Conservation (phyloP, 208 protist genomes). For the Acanthamoeba healyi region DNA sequence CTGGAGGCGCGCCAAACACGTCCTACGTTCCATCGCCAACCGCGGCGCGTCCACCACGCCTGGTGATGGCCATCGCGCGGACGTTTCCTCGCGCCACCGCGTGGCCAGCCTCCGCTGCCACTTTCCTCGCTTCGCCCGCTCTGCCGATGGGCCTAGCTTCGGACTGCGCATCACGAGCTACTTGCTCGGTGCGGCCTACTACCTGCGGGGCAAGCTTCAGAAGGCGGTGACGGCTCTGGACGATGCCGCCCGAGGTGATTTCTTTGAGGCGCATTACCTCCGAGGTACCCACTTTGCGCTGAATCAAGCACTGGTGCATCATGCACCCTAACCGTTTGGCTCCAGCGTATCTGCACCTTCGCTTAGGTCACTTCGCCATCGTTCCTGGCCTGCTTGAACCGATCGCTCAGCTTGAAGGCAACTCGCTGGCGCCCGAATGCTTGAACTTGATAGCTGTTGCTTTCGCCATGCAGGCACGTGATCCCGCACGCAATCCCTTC, state of each 20-base stretch:
- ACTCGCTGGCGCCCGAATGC: neutral
- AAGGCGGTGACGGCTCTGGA: neutral
- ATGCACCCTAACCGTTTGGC: neutral
- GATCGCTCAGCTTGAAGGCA: neutral
- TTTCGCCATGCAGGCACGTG: neutral
- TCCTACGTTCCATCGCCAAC: neutral
- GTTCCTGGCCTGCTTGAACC: neutral
- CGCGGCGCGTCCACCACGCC: neutral
- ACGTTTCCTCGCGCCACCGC: no score
- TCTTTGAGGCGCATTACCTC: neutral
- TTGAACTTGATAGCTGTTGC: neutral
- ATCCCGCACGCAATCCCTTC: neutral
- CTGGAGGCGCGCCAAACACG: neutral
- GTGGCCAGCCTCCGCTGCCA: neutral
- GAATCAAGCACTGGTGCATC: neutral
- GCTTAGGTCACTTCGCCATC: neutral
- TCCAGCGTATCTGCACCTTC: neutral
- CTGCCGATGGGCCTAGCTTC: neutral
- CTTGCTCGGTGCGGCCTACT: neutral
- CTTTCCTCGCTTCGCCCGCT: neutral
- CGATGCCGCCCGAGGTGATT: neutral
- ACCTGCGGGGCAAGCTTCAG: neutral
- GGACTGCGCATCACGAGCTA: neutral
- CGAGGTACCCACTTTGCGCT: neutral
- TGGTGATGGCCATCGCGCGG: neutral